These are phyloP conservation scores for Logfia minima DNA, from an alignment of 129 eudicot genomes.

Conservation along the genomic window DNA sequence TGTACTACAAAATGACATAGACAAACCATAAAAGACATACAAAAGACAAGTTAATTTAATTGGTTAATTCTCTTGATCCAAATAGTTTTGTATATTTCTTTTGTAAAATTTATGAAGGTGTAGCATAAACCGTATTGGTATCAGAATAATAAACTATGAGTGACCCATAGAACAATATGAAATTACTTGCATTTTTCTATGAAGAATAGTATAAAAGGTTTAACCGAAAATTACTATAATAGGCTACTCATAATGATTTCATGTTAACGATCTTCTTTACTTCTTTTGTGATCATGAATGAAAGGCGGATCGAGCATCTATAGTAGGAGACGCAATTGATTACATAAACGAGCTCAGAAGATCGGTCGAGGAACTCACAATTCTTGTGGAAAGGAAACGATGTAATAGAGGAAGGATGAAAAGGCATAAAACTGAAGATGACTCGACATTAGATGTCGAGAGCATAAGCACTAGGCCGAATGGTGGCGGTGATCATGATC, in stretches of 20 bases:
- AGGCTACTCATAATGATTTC: neutral
- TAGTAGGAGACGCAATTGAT: constrained; percentile 75
- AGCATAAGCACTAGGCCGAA: constrained; percentile 36
- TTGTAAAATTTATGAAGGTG: neutral
- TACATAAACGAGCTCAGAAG: constrained; percentile 84
- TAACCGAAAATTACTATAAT: neutral
- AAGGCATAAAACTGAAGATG: constrained; percentile 63
- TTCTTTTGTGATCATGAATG: constrained; percentile 11
- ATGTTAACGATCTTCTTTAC: neutral
- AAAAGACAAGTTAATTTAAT: too few relatives aligned
- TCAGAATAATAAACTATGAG: neutral
- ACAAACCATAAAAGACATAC: too few relatives aligned
- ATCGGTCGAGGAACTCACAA: constrained; percentile 69
- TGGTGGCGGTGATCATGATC: constrained; percentile 43
- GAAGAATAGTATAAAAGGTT: neutral
- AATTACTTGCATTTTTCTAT: neutral
- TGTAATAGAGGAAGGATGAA: constrained; percentile 62
- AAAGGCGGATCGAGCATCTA: constrained; percentile 85
- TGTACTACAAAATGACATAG: too few relatives aligned
- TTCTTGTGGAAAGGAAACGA: constrained; percentile 76
- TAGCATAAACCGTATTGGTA: neutral
- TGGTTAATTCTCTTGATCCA: too few relatives aligned
- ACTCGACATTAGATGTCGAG: constrained; percentile 41
- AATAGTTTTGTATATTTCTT: too few relatives aligned
- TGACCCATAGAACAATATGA: neutral